Conservation (phyloP, 768 basidiomycete genomes). For the Mrakia blollopis region DNA sequence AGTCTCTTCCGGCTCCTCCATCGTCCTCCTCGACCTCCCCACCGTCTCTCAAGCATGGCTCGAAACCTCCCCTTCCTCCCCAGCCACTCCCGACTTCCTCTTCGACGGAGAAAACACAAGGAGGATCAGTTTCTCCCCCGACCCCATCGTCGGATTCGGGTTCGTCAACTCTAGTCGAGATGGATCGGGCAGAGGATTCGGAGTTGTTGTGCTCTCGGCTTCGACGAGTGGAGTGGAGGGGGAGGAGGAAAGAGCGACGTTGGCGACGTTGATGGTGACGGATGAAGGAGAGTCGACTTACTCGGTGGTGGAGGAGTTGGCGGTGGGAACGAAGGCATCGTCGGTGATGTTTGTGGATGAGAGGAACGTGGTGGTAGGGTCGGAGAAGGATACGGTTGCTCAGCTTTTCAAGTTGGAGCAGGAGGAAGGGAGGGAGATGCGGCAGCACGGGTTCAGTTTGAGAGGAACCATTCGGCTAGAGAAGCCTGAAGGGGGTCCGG, state of each 20-base stretch:
- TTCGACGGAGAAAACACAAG: constrained; percentile 9
- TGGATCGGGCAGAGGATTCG: neutral
- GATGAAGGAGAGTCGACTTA: constrained; percentile 12
- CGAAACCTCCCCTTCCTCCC: neutral
- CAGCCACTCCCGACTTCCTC: constrained; percentile 1
- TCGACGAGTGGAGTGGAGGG: neutral
- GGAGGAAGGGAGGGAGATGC: neutral
- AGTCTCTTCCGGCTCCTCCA: neutral
- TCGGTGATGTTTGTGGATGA: constrained; percentile 15
- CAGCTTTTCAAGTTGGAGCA: neutral
- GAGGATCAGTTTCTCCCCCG: constrained; percentile 6
- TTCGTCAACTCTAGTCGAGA: neutral
- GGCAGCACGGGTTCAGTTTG: neutral
- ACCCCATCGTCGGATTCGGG: constrained; percentile 5
- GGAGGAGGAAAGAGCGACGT: neutral
- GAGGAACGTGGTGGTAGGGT: constrained; percentile 8
- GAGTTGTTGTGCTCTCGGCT: neutral
- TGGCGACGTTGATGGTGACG: constrained; percentile 1
- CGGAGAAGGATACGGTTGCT: constrained; percentile 7
- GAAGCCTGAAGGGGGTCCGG: neutral
- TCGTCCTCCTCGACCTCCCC: constrained; percentile 15
- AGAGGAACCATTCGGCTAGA: neutral
- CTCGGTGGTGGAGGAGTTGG: constrained; percentile 7
- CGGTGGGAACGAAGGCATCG: neutral
- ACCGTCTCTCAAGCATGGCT: constrained; percentile 13